These are phyloP conservation scores for Tulasnella sp. DNA, from an alignment of 768 basidiomycete genomes.

Conservation along the genomic window DNA sequence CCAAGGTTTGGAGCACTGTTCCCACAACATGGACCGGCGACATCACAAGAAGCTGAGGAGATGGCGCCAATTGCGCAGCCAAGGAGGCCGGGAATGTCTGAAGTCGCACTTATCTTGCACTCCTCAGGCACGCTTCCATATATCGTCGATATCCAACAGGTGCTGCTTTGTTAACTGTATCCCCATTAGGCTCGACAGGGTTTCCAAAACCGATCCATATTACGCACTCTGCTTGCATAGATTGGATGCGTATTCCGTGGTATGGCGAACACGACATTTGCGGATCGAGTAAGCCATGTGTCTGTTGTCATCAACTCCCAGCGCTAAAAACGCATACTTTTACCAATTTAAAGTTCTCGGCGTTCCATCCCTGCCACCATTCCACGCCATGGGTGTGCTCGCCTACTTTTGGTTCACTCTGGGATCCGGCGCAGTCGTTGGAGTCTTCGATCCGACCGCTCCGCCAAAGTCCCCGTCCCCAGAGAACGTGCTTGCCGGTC, in stretches of 20 bases:
- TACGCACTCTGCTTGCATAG: constrained; percentile 13
- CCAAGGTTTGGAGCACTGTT: too few species aligned
- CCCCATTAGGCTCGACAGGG: constrained; percentile 12
- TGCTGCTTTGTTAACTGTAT: too few species aligned
- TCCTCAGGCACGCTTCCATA: too few species aligned
- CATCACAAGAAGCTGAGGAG: too few species aligned
- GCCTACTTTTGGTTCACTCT: not conserved
- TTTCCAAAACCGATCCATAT: constrained; percentile 18
- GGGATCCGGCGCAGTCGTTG: not conserved
- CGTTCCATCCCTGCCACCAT: constrained; percentile 5
- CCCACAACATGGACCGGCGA: too few species aligned
- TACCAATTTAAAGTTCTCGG: not conserved
- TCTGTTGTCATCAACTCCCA: constrained; percentile 1
- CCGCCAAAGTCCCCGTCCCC: constrained; percentile 15
- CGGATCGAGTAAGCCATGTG: not conserved
- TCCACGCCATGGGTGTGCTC: constrained; percentile 15
- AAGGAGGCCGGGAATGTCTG: too few species aligned
- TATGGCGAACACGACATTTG: not conserved
- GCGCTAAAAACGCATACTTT: not conserved
- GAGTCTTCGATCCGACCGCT: constrained; percentile 14
- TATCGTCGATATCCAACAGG: too few species aligned
- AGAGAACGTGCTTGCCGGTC: constrained; percentile 13
- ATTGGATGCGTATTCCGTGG: constrained; percentile 5
- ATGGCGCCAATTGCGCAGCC: too few species aligned
- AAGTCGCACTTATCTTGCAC: too few species aligned